These are phyloP conservation scores for Vitis hybrid DNA, from an alignment of 177 flowering plant species.

Conservation along the genomic window DNA sequence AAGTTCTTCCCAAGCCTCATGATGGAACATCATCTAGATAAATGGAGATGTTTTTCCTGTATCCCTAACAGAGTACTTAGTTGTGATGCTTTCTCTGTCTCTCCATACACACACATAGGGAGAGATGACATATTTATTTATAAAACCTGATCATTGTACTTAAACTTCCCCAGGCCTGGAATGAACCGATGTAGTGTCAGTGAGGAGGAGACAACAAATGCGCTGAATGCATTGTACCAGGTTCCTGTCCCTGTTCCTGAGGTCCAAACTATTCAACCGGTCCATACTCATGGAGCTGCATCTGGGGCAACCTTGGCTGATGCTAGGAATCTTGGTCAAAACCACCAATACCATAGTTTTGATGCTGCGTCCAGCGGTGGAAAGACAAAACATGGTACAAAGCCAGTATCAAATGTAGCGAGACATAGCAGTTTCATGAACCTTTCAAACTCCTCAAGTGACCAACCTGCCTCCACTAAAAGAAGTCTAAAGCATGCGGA, in stretches of 20 bases:
- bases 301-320: constrained; percentile 18
- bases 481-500: constrained; percentile 26
- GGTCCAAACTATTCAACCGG: constrained; percentile 29
- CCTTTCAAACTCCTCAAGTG: constrained; percentile 20
- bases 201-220: constrained; percentile 63
- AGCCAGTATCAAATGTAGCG: constrained; percentile 24
- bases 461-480: constrained; percentile 17
- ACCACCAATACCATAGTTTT: constrained; percentile 17
- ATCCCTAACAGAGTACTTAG: neutral
- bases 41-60: neutral
- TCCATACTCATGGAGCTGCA: constrained; percentile 21
- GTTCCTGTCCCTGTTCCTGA: constrained; percentile 29
- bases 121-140: too few species aligned
- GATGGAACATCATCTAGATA: too few species aligned
- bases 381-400: constrained; percentile 38
- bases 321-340: constrained; percentile 20
- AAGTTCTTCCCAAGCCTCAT: too few species aligned
- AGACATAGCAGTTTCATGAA: constrained; percentile 2
- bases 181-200: constrained; percentile 54
- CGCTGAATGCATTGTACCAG: constrained; percentile 43
- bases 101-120: neutral
- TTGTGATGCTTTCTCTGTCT: constrained; percentile 2
- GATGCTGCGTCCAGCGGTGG: constrained; percentile 16
- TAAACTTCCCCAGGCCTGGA: constrained; percentile 20
- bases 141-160: neutral